Evolutionary conservation across 1,284 basidiomycete species (phyloP).

Genomic region (Boletus mariae): DNA sequence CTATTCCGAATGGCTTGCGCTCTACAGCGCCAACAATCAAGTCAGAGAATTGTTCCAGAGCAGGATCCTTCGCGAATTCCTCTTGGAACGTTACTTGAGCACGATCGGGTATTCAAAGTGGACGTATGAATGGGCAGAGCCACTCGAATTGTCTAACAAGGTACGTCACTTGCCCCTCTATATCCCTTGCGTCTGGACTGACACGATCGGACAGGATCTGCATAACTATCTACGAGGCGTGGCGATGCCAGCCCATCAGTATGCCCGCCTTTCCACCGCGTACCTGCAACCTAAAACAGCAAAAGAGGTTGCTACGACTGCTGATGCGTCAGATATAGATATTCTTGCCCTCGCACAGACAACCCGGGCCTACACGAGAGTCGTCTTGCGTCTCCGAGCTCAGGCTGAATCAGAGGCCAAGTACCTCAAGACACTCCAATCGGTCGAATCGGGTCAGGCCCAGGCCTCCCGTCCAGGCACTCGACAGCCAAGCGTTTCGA

Average conservation of each 20-base stretch:
- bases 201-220: conserved; percentile 51
- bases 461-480: conserved; percentile 13
- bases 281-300: conserved; percentile 46
- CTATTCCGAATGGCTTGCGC: conserved; percentile 63
- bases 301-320: conserved; percentile 25
- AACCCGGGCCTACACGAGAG: conserved; percentile 67
- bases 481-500: conserved; percentile 37
- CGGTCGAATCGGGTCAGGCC: conserved; percentile 6
- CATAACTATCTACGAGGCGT: conserved; percentile 75
- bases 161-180: conserved; percentile 34
- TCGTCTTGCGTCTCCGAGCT: conserved; percentile 67
- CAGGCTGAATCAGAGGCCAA: conserved; percentile 60
- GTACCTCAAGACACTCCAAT: conserved; percentile 20
- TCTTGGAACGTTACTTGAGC: conserved; percentile 62
- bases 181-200: not conserved
- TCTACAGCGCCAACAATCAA: conserved; percentile 53
- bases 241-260: conserved; percentile 68
- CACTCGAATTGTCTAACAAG: conserved; percentile 55
- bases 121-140: conserved; percentile 55
- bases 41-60: conserved; percentile 49
- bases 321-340: conserved; percentile 28
- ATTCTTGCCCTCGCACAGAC: conserved; percentile 51
- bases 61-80: conserved; percentile 53
- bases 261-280: conserved; percentile 52
- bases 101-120: conserved; percentile 70